Conservation (phyloP, 345 rosid species). For the Brassica cretica region DNA sequence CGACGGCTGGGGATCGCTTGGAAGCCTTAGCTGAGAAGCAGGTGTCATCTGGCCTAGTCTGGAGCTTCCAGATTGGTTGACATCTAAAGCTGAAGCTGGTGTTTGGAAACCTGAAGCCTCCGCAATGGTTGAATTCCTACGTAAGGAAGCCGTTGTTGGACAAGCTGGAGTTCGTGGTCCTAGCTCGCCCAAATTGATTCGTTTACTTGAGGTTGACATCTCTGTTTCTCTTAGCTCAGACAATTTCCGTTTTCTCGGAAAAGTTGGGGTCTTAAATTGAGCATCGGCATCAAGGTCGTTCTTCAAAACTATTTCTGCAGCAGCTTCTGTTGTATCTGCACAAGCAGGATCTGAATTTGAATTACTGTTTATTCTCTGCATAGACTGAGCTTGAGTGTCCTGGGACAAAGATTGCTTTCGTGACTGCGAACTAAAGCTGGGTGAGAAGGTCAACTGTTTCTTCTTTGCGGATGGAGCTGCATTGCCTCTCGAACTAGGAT, state of each 20-base stretch:
- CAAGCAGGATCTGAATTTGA: conserved; percentile 44
- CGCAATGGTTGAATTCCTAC: conserved; percentile 44
- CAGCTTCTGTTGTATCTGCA: conserved; percentile 44
- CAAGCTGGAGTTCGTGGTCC: conserved; percentile 67
- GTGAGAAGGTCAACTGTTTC: conserved; percentile 76
- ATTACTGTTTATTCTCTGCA: conserved; percentile 43
- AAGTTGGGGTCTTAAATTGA: conserved; percentile 66
- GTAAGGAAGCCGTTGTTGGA: conserved; percentile 53
- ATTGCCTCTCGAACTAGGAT: conserved; percentile 49
- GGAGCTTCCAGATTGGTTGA: conserved; percentile 51
- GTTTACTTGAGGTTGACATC: conserved; percentile 58
- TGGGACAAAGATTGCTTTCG: conserved; percentile 48
- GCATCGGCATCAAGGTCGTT: conserved; percentile 51
- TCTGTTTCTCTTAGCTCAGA: conserved; percentile 68
- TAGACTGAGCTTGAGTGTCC: conserved; percentile 51
- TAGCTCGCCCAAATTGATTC: conserved; percentile 63
- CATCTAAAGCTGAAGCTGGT: conserved; percentile 55
- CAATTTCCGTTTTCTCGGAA: conserved; percentile 79
- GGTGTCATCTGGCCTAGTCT: conserved; percentile 50
- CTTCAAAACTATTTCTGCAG: conserved; percentile 45
- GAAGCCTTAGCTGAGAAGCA: conserved; percentile 49
- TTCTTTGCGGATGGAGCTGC: conserved; percentile 59
- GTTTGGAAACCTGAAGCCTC: conserved; percentile 61
- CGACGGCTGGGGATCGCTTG: conserved; percentile 58
- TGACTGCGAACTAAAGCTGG: conserved; percentile 57